Percentiles rank a stretch among this genome's conserved stretches.
Evolutionary conservation across 2,329 filamentous ascomycete genomes (phyloP).

Genomic region (Fusarium marasasianum): DNA sequence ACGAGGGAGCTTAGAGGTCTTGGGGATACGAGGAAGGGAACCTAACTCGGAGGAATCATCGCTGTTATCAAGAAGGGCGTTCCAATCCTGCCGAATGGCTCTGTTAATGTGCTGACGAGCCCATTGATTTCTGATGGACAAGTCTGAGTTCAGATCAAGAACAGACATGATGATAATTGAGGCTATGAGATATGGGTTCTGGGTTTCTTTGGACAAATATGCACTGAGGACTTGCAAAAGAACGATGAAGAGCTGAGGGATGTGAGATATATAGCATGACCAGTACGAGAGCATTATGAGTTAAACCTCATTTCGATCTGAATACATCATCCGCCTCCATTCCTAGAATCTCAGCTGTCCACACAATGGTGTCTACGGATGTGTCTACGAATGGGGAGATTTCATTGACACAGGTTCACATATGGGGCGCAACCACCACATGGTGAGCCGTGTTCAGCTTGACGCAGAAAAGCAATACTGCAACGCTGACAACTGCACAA

Average conservation of each 20-base stretch:
- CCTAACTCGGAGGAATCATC: neutral
- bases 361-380: neutral
- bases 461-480: neutral
- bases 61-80: neutral
- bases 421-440: neutral
- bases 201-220: neutral
- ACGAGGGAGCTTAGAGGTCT: neutral
- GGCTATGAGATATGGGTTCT: neutral
- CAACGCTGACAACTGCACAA: neutral
- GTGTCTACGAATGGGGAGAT: neutral
- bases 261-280: neutral
- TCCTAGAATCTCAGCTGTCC: neutral
- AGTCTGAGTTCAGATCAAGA: neutral
- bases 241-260: neutral
- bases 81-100: conserved; percentile 3
- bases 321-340: neutral
- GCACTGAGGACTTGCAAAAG: neutral
- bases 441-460: neutral
- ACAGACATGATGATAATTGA: neutral
- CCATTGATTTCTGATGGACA: conserved; percentile 9
- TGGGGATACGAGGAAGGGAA: neutral
- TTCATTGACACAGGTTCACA: neutral
- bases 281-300: fast-evolving
- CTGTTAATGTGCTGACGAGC: neutral
- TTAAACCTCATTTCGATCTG: neutral